A percentile compares a stretch with the other conserved stretches of the same genome.
phyloP scores from a whole-genome alignment of 257 asterid species.

The Parsonsia alboflavescens region DNA sequence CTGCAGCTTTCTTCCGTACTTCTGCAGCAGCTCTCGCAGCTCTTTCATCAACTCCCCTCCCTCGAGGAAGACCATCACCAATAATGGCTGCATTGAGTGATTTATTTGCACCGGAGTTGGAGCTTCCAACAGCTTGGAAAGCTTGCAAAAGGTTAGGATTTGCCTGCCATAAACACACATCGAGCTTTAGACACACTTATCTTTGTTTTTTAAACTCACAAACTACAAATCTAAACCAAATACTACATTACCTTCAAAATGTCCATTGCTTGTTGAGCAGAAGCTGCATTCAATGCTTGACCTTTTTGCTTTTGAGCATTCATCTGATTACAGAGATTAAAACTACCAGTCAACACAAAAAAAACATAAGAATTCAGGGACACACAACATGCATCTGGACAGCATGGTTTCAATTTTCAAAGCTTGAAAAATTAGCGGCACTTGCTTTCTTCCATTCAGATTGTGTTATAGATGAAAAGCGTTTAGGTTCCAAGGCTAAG shows the following conservation, averaged over 20 bases:
- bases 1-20: conserved; percentile 84
- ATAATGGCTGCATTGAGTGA: conserved; percentile 34
- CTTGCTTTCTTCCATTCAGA: no score
- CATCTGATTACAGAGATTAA: conserved; percentile 33
- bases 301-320: conserved; percentile 92
- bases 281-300: conserved; percentile 58
- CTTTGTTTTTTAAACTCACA: not conserved
- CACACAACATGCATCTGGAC: no score
- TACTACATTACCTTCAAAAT: conserved; percentile 52
- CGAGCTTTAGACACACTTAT: not conserved
- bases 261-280: conserved; percentile 82
- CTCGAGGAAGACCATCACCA: conserved; percentile 57
- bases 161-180: conserved; percentile 47
- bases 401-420: no score
- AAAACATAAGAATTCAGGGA: not conserved
- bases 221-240: not conserved
- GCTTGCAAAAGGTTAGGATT: conserved; percentile 82
- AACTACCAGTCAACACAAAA: conserved; percentile 1
- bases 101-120: conserved; percentile 33
- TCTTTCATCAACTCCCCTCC: conserved; percentile 84
- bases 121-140: conserved; percentile 50
- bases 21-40: conserved; percentile 88
- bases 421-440: no score
- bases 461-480: no score
- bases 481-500: no score